phyloP scores from a whole-genome alignment of 495 filamentous ascomycete species.

The Penicillium simplicissimum region DNA sequence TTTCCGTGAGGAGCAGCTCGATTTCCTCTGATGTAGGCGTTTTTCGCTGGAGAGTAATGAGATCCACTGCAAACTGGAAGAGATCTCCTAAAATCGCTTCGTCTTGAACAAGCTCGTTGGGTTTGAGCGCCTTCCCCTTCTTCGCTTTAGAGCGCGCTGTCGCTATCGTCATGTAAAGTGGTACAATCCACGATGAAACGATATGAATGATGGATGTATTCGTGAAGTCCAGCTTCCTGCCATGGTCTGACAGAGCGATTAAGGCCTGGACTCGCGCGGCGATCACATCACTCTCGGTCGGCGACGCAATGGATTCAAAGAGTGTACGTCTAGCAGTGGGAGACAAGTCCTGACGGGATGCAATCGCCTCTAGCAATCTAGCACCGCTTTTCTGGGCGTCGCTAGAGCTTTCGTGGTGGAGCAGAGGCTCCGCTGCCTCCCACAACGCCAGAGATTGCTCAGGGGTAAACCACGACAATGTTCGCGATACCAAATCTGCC shows the following conservation, averaged over 20 bases:
- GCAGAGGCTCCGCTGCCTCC: constrained; percentile 44
- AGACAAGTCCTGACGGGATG: constrained; percentile 45
- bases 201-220: constrained; percentile 43
- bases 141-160: constrained; percentile 43
- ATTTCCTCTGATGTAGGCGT: constrained; percentile 69
- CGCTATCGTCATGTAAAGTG: constrained; percentile 43
- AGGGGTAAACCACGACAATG: constrained; percentile 38
- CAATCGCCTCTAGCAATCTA: constrained; percentile 40
- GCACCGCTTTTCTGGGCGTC: constrained; percentile 44
- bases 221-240: constrained; percentile 47
- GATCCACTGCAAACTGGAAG: constrained; percentile 72
- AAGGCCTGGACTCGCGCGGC: constrained; percentile 43
- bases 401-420: constrained; percentile 38
- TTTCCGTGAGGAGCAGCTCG: constrained; percentile 61
- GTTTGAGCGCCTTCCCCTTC: constrained; percentile 52
- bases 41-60: constrained; percentile 83
- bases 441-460: constrained; percentile 46
- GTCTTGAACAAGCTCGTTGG: constrained; percentile 51
- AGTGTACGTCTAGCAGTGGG: constrained; percentile 35
- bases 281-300: constrained; percentile 42
- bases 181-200: constrained; percentile 43
- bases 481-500: constrained; percentile 39
- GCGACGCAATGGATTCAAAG: constrained; percentile 41
- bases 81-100: constrained; percentile 68
- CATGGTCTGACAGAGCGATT: constrained; percentile 48